Evolutionary conservation across 1,284 basidiomycete species (phyloP).

Genomic region (Cryptococcus sp.): DNA sequence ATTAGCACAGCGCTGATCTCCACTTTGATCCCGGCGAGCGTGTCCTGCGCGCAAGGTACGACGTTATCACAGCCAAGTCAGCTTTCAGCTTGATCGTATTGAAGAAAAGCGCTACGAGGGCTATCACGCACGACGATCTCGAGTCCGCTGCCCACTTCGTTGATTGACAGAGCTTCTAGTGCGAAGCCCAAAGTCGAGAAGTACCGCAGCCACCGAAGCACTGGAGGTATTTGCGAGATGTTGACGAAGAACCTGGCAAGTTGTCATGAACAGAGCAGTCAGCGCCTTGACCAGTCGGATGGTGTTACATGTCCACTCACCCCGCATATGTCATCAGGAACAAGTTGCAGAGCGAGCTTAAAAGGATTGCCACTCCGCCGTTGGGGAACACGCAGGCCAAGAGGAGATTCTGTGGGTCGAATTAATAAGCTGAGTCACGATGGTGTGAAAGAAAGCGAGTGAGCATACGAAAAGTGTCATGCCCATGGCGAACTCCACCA

Average conservation of each 20-base stretch:
- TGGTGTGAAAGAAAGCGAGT: not conserved
- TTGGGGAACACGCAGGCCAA: constrained; percentile 77
- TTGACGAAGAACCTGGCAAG: constrained; percentile 68
- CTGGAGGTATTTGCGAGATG: constrained; percentile 72
- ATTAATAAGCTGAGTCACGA: not conserved
- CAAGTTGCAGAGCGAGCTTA: constrained; percentile 72
- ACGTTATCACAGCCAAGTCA: not conserved
- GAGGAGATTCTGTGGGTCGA: constrained; percentile 70
- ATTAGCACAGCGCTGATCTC: constrained; percentile 74
- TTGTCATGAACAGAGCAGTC: too few species aligned
- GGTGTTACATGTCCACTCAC: constrained; percentile 38
- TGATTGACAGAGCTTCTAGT: constrained; percentile 80
- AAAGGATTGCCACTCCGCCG: constrained; percentile 81
- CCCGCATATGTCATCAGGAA: constrained; percentile 80
- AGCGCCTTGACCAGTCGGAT: too few species aligned
- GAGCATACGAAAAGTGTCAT: constrained; percentile 77
- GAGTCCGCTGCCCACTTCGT: constrained; percentile 81
- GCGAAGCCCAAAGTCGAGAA: constrained; percentile 58
- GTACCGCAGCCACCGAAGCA: constrained; percentile 83
- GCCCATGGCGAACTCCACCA: constrained; percentile 72
- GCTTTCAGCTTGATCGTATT: not conserved
- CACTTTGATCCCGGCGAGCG: constrained; percentile 75
- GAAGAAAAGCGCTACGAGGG: not conserved
- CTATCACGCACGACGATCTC: constrained; percentile 60
- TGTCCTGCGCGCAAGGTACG: constrained; percentile 57